Evolutionary conservation across 129 eudicot genomes (phyloP).

Genomic region (Silybum marianum): DNA sequence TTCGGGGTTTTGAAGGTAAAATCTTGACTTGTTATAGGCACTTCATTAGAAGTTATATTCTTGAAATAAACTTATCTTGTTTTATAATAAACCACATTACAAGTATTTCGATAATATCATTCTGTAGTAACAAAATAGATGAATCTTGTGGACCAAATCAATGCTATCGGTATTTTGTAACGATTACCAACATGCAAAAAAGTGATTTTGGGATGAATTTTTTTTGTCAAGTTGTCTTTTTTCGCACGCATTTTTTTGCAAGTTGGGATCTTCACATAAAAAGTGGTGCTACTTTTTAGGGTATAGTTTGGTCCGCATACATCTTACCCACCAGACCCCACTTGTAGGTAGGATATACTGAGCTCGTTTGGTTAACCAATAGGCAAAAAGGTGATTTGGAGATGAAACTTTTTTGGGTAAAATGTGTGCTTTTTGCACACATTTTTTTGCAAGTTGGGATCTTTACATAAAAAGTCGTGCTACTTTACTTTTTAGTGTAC

Average conservation of each 20-base stretch:
- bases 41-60: neutral
- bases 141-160: neutral
- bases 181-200: neutral
- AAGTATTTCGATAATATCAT: neutral
- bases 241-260: neutral
- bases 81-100: neutral
- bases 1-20: neutral
- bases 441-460: neutral
- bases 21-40: neutral
- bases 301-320: neutral
- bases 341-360: neutral
- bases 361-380: neutral
- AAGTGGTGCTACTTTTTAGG: neutral
- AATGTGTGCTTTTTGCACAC: too few species aligned
- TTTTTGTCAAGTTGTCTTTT: neutral
- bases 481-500: too few species aligned
- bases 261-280: neutral
- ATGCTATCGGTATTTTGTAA: neutral
- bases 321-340: neutral
- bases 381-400: neutral
- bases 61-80: neutral
- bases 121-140: neutral
- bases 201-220: neutral
- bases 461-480: neutral
- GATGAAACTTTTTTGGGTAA: neutral